These are phyloP conservation scores for Allium fistulosum DNA, from an alignment of 106 monocot genomes.

Conservation along the genomic window DNA sequence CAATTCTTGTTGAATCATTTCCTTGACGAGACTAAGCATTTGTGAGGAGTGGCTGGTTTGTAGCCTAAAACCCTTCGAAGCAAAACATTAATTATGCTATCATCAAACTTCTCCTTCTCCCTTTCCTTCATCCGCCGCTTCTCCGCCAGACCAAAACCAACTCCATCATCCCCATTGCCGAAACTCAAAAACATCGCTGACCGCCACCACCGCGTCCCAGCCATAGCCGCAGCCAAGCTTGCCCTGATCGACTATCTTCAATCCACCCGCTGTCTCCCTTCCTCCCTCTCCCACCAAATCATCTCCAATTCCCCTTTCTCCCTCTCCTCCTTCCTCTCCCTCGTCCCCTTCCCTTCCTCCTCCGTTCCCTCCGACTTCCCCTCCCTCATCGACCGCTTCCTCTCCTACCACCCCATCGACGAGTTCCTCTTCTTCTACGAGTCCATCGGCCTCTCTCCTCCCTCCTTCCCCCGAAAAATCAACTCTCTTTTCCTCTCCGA, in stretches of 20 bases:
- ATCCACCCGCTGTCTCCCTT: conserved; percentile 62
- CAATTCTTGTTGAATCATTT: too few species aligned
- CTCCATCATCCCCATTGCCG: background rate
- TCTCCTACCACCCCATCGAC: conserved; percentile 64
- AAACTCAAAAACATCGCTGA: conserved; percentile 42
- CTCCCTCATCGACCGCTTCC: conserved; percentile 39
- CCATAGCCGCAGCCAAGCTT: conserved; percentile 36
- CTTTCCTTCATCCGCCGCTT: background rate
- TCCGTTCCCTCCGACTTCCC: conserved; percentile 7
- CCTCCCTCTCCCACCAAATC: conserved; percentile 62
- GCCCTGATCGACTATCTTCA: conserved; percentile 82
- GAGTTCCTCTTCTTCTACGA: conserved; percentile 90
- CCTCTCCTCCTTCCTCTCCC: conserved; percentile 45
- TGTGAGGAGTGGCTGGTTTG: too few species aligned
- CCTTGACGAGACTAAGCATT: too few species aligned
- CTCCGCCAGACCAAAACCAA: background rate
- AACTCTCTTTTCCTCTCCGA: conserved; percentile 43
- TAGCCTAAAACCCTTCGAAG: too few species aligned
- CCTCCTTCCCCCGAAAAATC: background rate
- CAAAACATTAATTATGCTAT: too few species aligned
- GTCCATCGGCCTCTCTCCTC: conserved; percentile 32
- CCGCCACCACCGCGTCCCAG: conserved; percentile 30
- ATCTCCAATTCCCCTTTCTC: conserved; percentile 53
- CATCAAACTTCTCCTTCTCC: background rate
- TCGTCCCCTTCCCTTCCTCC: conserved; percentile 1